Evolutionary conservation across 73 alveolate species (phyloP).

Genomic region (Paraurostyla sp.): DNA sequence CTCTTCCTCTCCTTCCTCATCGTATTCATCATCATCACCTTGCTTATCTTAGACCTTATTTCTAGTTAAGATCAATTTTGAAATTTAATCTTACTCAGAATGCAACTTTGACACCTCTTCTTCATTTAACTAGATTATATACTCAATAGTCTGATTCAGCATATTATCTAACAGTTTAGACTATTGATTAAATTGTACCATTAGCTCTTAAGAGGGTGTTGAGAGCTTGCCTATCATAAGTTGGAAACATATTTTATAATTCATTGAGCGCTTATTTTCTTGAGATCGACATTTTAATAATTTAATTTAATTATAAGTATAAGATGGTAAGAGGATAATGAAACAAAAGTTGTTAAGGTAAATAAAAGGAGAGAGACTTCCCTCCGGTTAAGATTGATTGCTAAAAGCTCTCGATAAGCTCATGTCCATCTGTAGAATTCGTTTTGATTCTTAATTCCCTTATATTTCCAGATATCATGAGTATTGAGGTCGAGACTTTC

Average conservation of each 20-base stretch:
- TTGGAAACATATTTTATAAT: conserved; percentile 43
- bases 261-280: conserved; percentile 52
- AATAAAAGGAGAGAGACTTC: background rate
- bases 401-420: background rate
- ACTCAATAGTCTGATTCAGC: conserved; percentile 55
- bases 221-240: conserved; percentile 46
- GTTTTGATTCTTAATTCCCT: conserved; percentile 58
- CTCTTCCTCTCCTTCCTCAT: background rate
- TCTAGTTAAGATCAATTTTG: no score
- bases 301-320: background rate
- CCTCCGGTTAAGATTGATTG: no score
- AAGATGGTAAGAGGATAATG: conserved; percentile 1
- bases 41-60: background rate
- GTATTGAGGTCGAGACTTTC: conserved; percentile 26
- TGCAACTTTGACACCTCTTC: background rate
- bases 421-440: conserved; percentile 68
- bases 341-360: background rate
- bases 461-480: conserved; percentile 59
- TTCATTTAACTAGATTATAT: conserved; percentile 30
- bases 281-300: conserved; percentile 55
- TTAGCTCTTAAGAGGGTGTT: conserved; percentile 47
- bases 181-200: background rate
- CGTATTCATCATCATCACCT: background rate
- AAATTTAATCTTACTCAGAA: background rate
- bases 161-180: conserved; percentile 28